A percentile compares a stretch with the other conserved stretches of the same genome.
Conservation (phyloP, 2,329 filamentous ascomycete genomes). For the Fonsecaea multimorphosa region DNA sequence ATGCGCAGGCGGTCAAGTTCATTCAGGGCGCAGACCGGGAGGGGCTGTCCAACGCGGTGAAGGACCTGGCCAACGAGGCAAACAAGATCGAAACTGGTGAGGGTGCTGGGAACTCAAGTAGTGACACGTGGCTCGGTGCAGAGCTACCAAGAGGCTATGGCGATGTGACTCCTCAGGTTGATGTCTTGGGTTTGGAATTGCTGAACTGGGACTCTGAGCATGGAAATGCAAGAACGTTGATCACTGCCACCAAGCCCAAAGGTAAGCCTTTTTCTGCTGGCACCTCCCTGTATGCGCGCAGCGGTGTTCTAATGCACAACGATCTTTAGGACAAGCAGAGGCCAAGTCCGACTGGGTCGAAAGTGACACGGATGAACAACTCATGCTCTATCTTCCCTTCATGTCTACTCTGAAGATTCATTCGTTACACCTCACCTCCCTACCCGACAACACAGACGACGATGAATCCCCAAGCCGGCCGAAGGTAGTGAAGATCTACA, state of each 20-base stretch:
- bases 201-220: conserved; percentile 83
- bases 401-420: conserved; percentile 87
- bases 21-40: conserved; percentile 75
- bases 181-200: conserved; percentile 79
- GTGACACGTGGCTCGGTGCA: conserved; percentile 72
- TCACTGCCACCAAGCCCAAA: conserved; percentile 69
- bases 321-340: conserved; percentile 55
- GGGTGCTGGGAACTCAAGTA: conserved; percentile 50
- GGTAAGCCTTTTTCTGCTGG: conserved; percentile 54
- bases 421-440: conserved; percentile 82
- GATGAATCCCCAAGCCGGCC: conserved; percentile 81
- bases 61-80: conserved; percentile 72
- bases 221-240: conserved; percentile 74
- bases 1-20: conserved; percentile 69
- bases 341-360: conserved; percentile 81
- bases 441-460: conserved; percentile 62
- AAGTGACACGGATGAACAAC: conserved; percentile 95
- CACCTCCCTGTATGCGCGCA: background rate
- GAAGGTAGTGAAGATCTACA: conserved; percentile 81
- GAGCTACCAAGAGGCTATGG: conserved; percentile 77
- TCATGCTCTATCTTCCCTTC: conserved; percentile 92
- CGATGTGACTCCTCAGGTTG: conserved; percentile 83
- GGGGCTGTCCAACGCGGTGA: conserved; percentile 72
- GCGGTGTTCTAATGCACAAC: background rate
- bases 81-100: conserved; percentile 52